A percentile compares a stretch with the other conserved stretches of the same genome.
Conservation (phyloP, 164 flowering plant species). For the Cinnamomum micranthum region DNA sequence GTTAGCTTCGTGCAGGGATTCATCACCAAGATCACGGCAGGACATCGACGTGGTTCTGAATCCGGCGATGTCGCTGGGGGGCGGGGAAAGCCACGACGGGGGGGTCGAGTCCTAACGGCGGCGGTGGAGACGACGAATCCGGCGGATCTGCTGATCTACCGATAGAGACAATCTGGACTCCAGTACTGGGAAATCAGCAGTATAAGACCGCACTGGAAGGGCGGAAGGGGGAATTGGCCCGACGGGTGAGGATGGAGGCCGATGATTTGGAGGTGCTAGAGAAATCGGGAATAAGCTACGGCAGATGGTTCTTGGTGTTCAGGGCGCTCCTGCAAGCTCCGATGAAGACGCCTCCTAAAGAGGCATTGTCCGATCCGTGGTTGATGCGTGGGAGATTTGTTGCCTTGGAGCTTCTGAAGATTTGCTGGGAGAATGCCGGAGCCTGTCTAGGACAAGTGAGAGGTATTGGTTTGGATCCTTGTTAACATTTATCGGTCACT, state of each 20-base stretch:
- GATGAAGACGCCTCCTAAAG: conserved; percentile 98
- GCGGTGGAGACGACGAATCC: conserved; percentile 88
- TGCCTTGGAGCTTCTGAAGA: conserved; percentile 95
- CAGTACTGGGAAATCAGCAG: conserved; percentile 99
- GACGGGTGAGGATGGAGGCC: conserved; percentile 92
- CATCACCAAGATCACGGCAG: conserved; percentile 88
- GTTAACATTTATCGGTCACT: too few relatives aligned
- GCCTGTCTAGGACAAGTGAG: conserved; percentile 91
- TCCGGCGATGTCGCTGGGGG: conserved; percentile 43
- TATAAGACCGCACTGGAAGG: conserved; percentile 98
- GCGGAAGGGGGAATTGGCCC: conserved; percentile 93
- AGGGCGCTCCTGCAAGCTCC: conserved; percentile 96
- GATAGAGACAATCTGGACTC: conserved; percentile 99
- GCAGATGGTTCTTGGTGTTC: conserved; percentile 94
- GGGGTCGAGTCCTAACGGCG: conserved; percentile 75
- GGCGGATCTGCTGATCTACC: conserved; percentile 91
- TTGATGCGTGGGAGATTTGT: conserved; percentile 98
- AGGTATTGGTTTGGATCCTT: conserved; percentile 49
- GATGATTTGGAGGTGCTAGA: conserved; percentile 96
- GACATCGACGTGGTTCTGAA: conserved; percentile 91
- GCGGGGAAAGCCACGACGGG: conserved; percentile 79
- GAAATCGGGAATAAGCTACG: conserved; percentile 98
- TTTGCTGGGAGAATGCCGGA: conserved; percentile 99
- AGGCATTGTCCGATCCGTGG: conserved; percentile 83
- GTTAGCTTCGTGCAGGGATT: conserved; percentile 89